Evolutionary conservation across 345 rosid genomes (phyloP).

Genomic region (Hevea brasiliensis): DNA sequence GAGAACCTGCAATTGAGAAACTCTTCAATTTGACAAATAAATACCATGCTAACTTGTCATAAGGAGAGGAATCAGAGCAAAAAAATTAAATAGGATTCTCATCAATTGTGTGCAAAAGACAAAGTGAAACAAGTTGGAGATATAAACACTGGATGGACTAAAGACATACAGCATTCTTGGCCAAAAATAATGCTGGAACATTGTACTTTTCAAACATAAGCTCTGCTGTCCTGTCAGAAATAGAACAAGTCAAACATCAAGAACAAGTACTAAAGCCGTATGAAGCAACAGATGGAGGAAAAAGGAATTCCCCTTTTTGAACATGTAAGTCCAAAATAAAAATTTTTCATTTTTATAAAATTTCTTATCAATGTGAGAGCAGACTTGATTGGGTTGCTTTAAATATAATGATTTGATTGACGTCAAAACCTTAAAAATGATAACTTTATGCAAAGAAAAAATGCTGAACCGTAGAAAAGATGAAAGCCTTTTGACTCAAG

Average conservation of each 20-base stretch:
- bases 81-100: background rate
- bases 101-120: background rate
- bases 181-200: constrained; percentile 95
- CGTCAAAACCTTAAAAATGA: background rate
- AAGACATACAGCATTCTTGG: constrained; percentile 90
- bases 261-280: background rate
- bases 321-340: background rate
- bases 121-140: constrained; percentile 3
- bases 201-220: constrained; percentile 95
- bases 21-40: constrained; percentile 6
- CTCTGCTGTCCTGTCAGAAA: constrained; percentile 76
- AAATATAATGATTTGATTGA: constrained; percentile 1
- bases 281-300: background rate
- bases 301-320: background rate
- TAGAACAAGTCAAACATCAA: constrained; percentile 7
- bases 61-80: background rate
- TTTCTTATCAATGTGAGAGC: background rate
- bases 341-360: background rate
- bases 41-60: no score
- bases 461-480: no score
- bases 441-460: no score
- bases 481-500: no score
- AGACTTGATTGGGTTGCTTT: background rate
- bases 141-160: constrained; percentile 10
- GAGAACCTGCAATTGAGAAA: constrained; percentile 64